Conservation (phyloP, 2,329 filamentous ascomycete species). For the Xylaria sp. region DNA sequence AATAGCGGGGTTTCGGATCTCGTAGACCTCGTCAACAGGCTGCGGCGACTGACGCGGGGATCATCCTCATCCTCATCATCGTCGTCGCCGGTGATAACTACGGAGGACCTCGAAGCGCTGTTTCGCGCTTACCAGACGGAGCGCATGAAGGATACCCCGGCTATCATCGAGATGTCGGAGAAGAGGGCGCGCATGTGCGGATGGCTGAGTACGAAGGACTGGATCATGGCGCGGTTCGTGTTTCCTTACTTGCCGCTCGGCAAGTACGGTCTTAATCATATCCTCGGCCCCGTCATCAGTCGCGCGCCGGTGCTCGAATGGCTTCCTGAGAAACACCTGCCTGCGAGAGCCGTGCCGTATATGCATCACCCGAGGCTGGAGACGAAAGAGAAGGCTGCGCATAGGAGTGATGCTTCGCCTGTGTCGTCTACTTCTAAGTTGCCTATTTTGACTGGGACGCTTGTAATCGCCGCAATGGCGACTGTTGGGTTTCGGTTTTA, state of each 20-base stretch:
- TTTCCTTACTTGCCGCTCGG: constrained; percentile 28
- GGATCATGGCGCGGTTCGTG: constrained; percentile 39
- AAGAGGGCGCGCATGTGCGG: constrained; percentile 32
- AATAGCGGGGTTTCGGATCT: constrained; percentile 49
- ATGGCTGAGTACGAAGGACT: constrained; percentile 38
- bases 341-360: constrained; percentile 40
- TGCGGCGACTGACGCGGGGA: constrained; percentile 35
- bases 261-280: constrained; percentile 25
- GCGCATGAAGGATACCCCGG: constrained; percentile 40
- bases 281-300: constrained; percentile 36
- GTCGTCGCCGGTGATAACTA: constrained; percentile 20
- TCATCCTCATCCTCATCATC: background rate
- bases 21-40: constrained; percentile 45
- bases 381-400: background rate
- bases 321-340: constrained; percentile 40
- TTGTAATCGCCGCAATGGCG: constrained; percentile 34
- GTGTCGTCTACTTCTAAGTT: background rate
- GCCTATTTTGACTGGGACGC: constrained; percentile 26
- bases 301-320: constrained; percentile 43
- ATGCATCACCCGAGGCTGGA: constrained; percentile 25
- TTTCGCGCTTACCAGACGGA: constrained; percentile 43
- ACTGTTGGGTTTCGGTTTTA: constrained; percentile 39
- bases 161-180: constrained; percentile 39
- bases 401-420: background rate
- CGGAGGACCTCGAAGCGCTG: constrained; percentile 36